Base-by-base conservation (phyloP, 2,329 filamentous ascomycete species). In the Neofusicoccum kwambonambiense region DNA sequence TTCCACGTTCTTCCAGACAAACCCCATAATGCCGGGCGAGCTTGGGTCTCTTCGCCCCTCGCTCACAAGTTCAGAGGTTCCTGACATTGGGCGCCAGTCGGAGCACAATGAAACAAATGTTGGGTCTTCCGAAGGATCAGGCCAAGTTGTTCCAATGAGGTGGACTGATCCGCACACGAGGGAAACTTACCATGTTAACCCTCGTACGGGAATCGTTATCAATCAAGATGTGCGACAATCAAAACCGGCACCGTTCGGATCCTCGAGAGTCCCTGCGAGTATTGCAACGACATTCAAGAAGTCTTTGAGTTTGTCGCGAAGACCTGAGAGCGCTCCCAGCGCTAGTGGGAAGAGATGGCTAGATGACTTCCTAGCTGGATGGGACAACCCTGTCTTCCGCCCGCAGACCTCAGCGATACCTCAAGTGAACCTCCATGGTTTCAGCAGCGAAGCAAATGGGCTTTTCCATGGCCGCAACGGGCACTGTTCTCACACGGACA, bases 361-460 rank as follows among this genome's bases (percentile, higher is more conserved):
- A 2, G 79, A 82, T 8, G 78, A 82, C 6, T 70, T 94, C 6
- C 76, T 92, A 1, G 75, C 82, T 41, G 81, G 80, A 8, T 96
- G 92, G 91, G 77, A 89, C 8, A 96, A 93, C 66, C 91, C 92
- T 0, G 80, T 91, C 0, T 97, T 96, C 73, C 77, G 83, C n/a
- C 75, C 75, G 1, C 74, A 79, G 13, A 80, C 84, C 68, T 73
- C 75, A 47, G 71, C 72, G 13, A 80, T 86, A 62, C 76, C 70
- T 50, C 76, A 76, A 58, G 66, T 78, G n/a, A 70, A 69, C 4
- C 47, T 73, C n/a, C 72, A 69, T 52, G 70, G 67, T 41, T 65
- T 67, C 37, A 64, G 61, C 45, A 42, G 50, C 41, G 56, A 35
- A 65, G 27, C 54, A 9, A 54, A 61, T n/a, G 13, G 37, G 11